These are phyloP conservation scores for Hymenoscyphus scutula DNA, from an alignment of 2,329 filamentous ascomycete genomes.

Conservation along the genomic window DNA sequence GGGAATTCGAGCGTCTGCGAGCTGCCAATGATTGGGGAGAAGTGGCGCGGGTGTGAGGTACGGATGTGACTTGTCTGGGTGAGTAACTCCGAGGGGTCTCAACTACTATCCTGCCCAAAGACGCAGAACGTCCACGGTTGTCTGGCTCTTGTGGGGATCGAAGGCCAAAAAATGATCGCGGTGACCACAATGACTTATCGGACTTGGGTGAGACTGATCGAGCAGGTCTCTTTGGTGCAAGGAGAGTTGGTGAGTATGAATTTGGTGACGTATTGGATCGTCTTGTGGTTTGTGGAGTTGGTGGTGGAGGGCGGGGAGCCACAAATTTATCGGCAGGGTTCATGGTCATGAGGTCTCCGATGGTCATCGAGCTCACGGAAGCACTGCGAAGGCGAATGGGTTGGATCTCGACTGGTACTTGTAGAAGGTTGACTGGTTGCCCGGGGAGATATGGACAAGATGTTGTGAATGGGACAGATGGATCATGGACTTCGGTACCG, in stretches of 20 bases:
- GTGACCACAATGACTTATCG: slow-evolving; percentile 32
- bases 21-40: slow-evolving; percentile 25
- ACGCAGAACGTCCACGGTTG: slow-evolving; percentile 27
- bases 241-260: slow-evolving; percentile 38
- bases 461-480: slow-evolving; percentile 69
- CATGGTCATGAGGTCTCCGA: slow-evolving; percentile 67
- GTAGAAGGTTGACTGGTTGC: slow-evolving; percentile 80
- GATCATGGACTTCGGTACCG: slow-evolving; percentile 72
- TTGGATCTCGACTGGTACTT: slow-evolving; percentile 69
- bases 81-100: not conserved
- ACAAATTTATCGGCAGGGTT: slow-evolving; percentile 74
- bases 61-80: slow-evolving; percentile 14
- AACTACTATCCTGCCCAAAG: slow-evolving; percentile 15
- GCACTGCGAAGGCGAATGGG: slow-evolving; percentile 58
- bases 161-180: slow-evolving; percentile 32
- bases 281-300: slow-evolving; percentile 43
- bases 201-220: slow-evolving; percentile 31
- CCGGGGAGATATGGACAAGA: slow-evolving; percentile 84
- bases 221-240: slow-evolving; percentile 28
- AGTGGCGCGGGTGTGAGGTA: slow-evolving; percentile 22
- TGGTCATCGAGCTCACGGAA: slow-evolving; percentile 60
- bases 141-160: slow-evolving; percentile 18
- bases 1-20: slow-evolving; percentile 13
- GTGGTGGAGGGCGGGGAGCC: slow-evolving; percentile 60
- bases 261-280: slow-evolving; percentile 45